Conservation (phyloP, 495 filamentous ascomycete species). For the Hyaloscypha hepaticicola region DNA sequence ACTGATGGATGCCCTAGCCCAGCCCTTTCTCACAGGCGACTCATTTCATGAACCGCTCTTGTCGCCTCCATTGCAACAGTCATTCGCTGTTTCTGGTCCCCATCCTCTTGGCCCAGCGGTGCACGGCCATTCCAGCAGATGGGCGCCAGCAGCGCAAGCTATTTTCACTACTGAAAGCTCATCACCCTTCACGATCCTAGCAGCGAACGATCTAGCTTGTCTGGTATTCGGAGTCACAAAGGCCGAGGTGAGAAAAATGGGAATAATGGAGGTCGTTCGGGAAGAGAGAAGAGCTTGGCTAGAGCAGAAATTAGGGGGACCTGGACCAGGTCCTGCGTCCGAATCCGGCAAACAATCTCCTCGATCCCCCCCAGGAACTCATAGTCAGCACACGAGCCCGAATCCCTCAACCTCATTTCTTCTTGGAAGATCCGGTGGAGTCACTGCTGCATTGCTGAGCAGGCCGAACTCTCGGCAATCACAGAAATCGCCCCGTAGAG, state of each 20-base stretch:
- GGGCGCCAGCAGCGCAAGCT: conserved; percentile 87
- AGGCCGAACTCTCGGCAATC: conserved; percentile 76
- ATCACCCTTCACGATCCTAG: conserved; percentile 90
- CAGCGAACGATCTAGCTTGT: conserved; percentile 96
- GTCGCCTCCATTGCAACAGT: conserved; percentile 43
- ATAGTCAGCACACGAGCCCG: conserved; percentile 44
- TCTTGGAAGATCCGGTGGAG: conserved; percentile 66
- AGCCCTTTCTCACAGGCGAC: conserved; percentile 67
- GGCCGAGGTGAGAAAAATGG: conserved; percentile 89
- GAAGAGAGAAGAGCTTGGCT: conserved; percentile 87
- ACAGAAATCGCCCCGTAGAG: conserved; percentile 48
- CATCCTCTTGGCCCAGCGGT: conserved; percentile 46
- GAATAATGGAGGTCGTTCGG: conserved; percentile 91
- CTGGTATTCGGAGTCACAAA: conserved; percentile 94
- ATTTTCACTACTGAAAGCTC: conserved; percentile 91
- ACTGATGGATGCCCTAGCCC: conserved; percentile 84
- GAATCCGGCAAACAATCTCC: conserved; percentile 43
- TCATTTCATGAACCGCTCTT: conserved; percentile 44
- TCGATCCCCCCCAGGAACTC: conserved; percentile 37
- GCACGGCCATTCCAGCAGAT: conserved; percentile 85
- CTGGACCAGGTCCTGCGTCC: conserved; percentile 33
- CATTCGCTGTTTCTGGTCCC: conserved; percentile 33
- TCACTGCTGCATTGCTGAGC: conserved; percentile 82
- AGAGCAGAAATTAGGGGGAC: conserved; percentile 71
- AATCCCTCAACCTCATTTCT: conserved; percentile 48